Evolutionary conservation across 1,284 basidiomycete genomes (phyloP).

Genomic region (Apiotrichum sp.): DNA sequence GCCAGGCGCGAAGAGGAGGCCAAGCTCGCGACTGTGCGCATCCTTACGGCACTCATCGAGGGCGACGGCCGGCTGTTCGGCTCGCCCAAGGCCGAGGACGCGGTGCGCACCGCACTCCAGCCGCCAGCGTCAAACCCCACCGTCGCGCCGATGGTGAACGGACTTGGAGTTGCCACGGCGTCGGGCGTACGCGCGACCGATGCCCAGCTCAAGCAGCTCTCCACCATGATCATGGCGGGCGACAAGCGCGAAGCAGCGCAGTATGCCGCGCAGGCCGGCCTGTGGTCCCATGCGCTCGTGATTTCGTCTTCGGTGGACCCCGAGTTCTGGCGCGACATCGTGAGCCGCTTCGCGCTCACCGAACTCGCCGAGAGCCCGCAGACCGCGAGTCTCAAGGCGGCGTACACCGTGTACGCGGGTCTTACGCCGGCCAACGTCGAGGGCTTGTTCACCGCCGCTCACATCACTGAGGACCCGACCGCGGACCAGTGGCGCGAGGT

Average conservation of each 20-base stretch:
- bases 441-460: slow-evolving; percentile 29
- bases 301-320: slow-evolving; percentile 90
- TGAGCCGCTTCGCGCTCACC: slow-evolving; percentile 73
- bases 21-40: slow-evolving; percentile 65
- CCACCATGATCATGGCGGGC: slow-evolving; percentile 70
- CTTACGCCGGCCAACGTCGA: slow-evolving; percentile 22
- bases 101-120: slow-evolving; percentile 59
- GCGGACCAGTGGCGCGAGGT: slow-evolving; percentile 73
- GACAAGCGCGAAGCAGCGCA: slow-evolving; percentile 81
- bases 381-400: slow-evolving; percentile 56
- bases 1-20: slow-evolving; percentile 63
- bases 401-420: slow-evolving; percentile 81
- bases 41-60: slow-evolving; percentile 73
- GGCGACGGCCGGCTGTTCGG: slow-evolving; percentile 78
- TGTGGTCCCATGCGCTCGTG: slow-evolving; percentile 95
- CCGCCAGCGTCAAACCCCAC: slow-evolving; percentile 44
- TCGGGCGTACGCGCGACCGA: slow-evolving; percentile 51
- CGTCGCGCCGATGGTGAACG: slow-evolving; percentile 21
- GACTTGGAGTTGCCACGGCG: slow-evolving; percentile 11
- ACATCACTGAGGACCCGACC: slow-evolving; percentile 32
- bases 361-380: slow-evolving; percentile 57
- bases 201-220: slow-evolving; percentile 62
- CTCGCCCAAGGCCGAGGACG: slow-evolving; percentile 65
- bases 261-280: slow-evolving; percentile 75
- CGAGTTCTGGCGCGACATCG: slow-evolving; percentile 86